Evolutionary conservation across 164 flowering plant genomes (phyloP), one percentile per base, ranked within the genome.

Genomic region (Stephania japonica): DNA sequence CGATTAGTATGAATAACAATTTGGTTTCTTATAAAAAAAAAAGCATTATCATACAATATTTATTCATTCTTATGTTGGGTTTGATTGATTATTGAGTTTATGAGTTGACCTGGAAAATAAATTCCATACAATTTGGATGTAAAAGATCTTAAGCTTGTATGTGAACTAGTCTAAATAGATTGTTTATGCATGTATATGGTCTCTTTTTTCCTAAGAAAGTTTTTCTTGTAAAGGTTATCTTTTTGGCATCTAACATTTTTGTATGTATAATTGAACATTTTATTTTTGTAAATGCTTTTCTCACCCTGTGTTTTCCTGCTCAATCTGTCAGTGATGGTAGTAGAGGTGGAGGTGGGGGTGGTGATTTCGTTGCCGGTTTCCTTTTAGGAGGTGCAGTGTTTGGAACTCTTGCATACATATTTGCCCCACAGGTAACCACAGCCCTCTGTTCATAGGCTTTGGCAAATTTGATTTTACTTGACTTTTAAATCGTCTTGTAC

Each of bases 361-460:
- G 89, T 71, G 97, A 95, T 70, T 95, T 95, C 76, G 64, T 89
- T 72, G 94, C 98, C 70, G 98, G 99, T 53, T 91, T 95, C 73
- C 81, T 95, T 72, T 70, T 95, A 6, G 98, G 99, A 67, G 96
- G 99, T 81, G 99, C 99, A 25, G 77, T 95, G 26, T 90, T 83
- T 83, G 99, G 99, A 78, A 87, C 98, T 25, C 77, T 90, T 65
- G 93, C 90, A 53, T 92, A 92, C 82, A 42, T 90, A 56, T 91
- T 89, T 79, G 96, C 99, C 75, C 97, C 99, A 38, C 97, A 93
- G 97, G 99, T 95, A 73, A 75, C 77, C 72, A 21, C 8, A 63
- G 53, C 16, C n/a, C 44, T 73, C 65, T 10, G 19, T 62, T 14
- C 18, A 11, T 21, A 26, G 14, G 26, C 32, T 59, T n/a, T 41